Evolutionary conservation across 2,329 filamentous ascomycete genomes (phyloP).

Genomic region (Colletotrichum shisoi): DNA sequence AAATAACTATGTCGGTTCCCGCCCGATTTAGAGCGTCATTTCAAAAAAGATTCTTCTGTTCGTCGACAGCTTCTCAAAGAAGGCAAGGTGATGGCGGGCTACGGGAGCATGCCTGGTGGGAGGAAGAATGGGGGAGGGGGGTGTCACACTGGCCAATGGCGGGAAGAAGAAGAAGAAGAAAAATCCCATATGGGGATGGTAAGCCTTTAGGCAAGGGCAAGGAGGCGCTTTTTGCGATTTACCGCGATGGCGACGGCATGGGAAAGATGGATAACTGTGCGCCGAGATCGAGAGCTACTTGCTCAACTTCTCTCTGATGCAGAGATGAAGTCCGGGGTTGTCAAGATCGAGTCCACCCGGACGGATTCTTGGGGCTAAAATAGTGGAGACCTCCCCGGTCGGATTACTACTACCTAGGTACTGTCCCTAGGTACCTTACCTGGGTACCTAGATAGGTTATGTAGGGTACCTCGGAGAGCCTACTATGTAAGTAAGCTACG

Average conservation of each 20-base stretch:
- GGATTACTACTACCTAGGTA: background rate
- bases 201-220: background rate
- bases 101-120: conserved; percentile 6
- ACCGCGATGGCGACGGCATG: conserved; percentile 31
- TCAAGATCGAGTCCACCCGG: conserved; percentile 33
- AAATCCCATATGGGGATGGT: background rate
- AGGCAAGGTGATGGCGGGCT: conserved; percentile 14
- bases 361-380: conserved; percentile 28
- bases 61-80: conserved; percentile 3
- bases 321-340: conserved; percentile 31
- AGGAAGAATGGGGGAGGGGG: background rate
- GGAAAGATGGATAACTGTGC: conserved; percentile 23
- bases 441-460: background rate
- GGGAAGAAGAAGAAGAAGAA: background rate
- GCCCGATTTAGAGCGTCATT: conserved; percentile 26
- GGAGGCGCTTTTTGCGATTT: background rate
- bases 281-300: conserved; percentile 25
- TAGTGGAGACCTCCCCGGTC: conserved; percentile 2
- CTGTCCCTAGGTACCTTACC: no score
- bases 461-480: no score
- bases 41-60: background rate
- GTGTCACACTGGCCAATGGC: background rate
- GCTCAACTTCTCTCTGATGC: conserved; percentile 18
- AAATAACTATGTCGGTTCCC: background rate
- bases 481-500: no score